phyloP scores from a whole-genome alignment of 2,329 filamentous ascomycete genomes.

The Talaromyces sp. region DNA sequence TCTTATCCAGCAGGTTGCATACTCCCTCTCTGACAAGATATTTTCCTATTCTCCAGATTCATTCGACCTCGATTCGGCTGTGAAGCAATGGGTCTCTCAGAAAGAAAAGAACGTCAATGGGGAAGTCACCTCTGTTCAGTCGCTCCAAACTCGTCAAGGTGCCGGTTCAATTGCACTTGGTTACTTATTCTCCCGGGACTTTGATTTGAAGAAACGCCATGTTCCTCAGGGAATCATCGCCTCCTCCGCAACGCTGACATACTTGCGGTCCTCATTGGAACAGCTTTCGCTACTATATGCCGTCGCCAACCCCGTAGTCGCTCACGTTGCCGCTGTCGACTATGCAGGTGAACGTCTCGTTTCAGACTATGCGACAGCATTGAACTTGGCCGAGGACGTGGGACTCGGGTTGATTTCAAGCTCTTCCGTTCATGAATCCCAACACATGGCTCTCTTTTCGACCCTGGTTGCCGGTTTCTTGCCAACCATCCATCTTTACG shows the following conservation, averaged over 20 bases:
- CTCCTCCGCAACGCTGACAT: constrained; percentile 74
- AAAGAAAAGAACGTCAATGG: constrained; percentile 76
- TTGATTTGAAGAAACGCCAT: constrained; percentile 84
- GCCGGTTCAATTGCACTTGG: constrained; percentile 89
- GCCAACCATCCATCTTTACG: constrained; percentile 84
- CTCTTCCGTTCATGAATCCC: constrained; percentile 80
- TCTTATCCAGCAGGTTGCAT: constrained; percentile 92
- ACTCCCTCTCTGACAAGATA: constrained; percentile 91
- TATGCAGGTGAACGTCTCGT: constrained; percentile 73
- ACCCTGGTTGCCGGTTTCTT: constrained; percentile 73
- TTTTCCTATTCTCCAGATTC: constrained; percentile 94
- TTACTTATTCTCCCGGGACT: constrained; percentile 97
- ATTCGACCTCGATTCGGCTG: constrained; percentile 83
- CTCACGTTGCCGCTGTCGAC: constrained; percentile 87
- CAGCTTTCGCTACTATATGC: constrained; percentile 89
- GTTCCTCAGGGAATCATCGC: constrained; percentile 89
- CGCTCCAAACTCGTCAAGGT: constrained; percentile 81
- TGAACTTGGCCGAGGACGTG: constrained; percentile 82
- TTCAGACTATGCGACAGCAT: constrained; percentile 77
- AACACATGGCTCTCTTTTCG: constrained; percentile 91
- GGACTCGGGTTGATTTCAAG: constrained; percentile 83
- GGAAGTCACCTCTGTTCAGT: constrained; percentile 70
- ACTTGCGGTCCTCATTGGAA: constrained; percentile 78
- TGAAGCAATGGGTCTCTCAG: constrained; percentile 69
- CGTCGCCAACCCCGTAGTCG: constrained; percentile 87